Base-by-base conservation (phyloP, 352 stramenopile species). In the Phytophthora cactorum region DNA sequence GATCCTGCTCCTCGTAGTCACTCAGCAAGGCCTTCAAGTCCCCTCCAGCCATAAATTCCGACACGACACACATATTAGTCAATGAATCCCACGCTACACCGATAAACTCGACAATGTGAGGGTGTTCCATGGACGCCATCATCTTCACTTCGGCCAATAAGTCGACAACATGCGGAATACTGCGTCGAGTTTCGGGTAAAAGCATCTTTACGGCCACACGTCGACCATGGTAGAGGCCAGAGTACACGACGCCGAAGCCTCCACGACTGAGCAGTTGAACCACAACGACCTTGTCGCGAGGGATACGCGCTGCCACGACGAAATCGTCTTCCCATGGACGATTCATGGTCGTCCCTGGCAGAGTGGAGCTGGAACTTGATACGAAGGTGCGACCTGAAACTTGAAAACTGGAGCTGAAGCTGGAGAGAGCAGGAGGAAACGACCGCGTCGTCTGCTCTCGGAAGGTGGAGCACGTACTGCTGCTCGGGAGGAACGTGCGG, bases 31-130 rank as follows among this genome's bases (percentile, higher is more conserved):
- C 63, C 17, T 79, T 75, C 36, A 91, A 73, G 53, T 89, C 77
- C 5, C 79, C 82, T 43, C 82, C 79, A 38, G 66, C 72, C 76
- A 89, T 84, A 55, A 77, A 89, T 59, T 91, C 78, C 11, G 79
- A 79, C 17, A 91, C 55, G 8, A 88, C 66, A 14, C 77, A 77
- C 31, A 89, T 72, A 3, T 87, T 78, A 0, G 56, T 63, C 11
- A 87, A 60, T 10, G 64, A 71, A 31, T 87, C 74, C 82, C 82
- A 91, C 22, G 70, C 69, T 3, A 89, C 80, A 7, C 74, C 78
- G 10, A 89, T 64, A 31, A 88, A 89, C 31, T 63, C 39, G 4
- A 89, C 77, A 45, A 91, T 82, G 39, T 74, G 65, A 7, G 59
- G 38, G 46, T 86, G 78, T 8, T 88, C 70, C 29, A 90, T 68